Percentiles rank a stretch among this genome's conserved stretches.
Evolutionary conservation across 345 rosid genomes (phyloP).

Genomic region (Euphorbia pulcherrima): DNA sequence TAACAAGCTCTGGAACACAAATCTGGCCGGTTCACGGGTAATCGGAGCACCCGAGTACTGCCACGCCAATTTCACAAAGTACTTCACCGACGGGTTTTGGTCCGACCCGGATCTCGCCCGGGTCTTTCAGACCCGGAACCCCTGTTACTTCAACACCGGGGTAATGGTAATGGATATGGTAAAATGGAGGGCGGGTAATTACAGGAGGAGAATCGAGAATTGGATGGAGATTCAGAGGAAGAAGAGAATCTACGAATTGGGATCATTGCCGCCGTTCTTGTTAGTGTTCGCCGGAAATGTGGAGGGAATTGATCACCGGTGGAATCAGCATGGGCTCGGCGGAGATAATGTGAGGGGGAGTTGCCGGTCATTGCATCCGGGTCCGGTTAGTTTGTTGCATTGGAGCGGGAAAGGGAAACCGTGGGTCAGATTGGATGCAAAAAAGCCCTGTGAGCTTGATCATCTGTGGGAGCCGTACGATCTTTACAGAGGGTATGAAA

Average conservation of each 20-base stretch:
- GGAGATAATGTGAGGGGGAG: conserved; percentile 87
- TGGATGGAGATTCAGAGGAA: conserved; percentile 89
- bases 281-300: conserved; percentile 77
- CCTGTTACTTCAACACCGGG: conserved; percentile 95
- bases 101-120: conserved; percentile 62
- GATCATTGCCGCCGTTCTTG: conserved; percentile 88
- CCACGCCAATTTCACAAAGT: conserved; percentile 86
- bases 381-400: conserved; percentile 87
- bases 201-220: conserved; percentile 55
- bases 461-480: conserved; percentile 82
- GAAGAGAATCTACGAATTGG: conserved; percentile 74
- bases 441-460: conserved; percentile 73
- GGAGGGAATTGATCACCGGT: conserved; percentile 71
- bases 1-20: conserved; percentile 63
- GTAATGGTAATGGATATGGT: conserved; percentile 93
- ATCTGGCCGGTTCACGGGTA: conserved; percentile 45
- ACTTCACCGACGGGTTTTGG: conserved; percentile 87
- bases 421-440: conserved; percentile 77
- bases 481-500: conserved; percentile 33
- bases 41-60: conserved; percentile 97
- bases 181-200: conserved; percentile 72
- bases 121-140: conserved; percentile 42
- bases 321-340: conserved; percentile 98
- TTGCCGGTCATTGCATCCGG: conserved; percentile 76
- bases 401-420: conserved; percentile 99